A percentile compares a stretch with the other conserved stretches of the same genome.
Conservation (phyloP, 371 early-diverging fungal species). For the Mortierella sp. region DNA sequence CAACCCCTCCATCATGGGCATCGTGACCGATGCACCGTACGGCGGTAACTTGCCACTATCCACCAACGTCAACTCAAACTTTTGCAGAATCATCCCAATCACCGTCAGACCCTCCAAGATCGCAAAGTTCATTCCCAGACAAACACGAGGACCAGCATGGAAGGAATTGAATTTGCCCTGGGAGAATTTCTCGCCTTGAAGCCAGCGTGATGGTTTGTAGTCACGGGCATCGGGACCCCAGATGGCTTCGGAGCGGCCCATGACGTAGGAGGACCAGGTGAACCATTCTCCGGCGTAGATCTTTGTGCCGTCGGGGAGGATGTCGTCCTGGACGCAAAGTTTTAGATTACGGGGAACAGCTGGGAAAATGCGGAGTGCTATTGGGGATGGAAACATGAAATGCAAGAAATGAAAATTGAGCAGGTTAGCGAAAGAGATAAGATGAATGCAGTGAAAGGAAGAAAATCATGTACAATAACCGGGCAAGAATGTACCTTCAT, state of each 20-base stretch:
- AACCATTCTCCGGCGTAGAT: constrained; percentile 66
- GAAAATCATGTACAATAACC: too few relatives aligned
- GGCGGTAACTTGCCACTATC: constrained; percentile 47
- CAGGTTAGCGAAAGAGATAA: too few relatives aligned
- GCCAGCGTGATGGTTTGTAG: constrained; percentile 74
- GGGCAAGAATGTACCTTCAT: constrained; percentile 18
- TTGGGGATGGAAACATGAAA: constrained; percentile 54
- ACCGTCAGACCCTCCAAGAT: constrained; percentile 65
- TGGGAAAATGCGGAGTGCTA: constrained; percentile 46
- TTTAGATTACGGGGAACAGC: constrained; percentile 72
- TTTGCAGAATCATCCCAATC: constrained; percentile 60
- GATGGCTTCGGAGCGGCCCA: constrained; percentile 66
- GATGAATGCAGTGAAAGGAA: too few relatives aligned
- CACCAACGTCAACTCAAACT: constrained; percentile 60
- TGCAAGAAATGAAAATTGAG: background rate
- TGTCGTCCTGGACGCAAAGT: constrained; percentile 66
- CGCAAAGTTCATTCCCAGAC: constrained; percentile 65
- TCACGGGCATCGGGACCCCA: constrained; percentile 75
- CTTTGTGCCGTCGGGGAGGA: constrained; percentile 73
- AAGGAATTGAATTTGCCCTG: constrained; percentile 55
- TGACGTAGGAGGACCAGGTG: constrained; percentile 63
- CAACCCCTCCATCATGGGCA: constrained; percentile 68
- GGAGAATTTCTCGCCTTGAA: constrained; percentile 16
- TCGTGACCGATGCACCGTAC: constrained; percentile 59
- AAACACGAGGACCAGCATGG: constrained; percentile 66